Conservation (phyloP, 78 protist genomes). For the Creolimax fragrantissima region DNA sequence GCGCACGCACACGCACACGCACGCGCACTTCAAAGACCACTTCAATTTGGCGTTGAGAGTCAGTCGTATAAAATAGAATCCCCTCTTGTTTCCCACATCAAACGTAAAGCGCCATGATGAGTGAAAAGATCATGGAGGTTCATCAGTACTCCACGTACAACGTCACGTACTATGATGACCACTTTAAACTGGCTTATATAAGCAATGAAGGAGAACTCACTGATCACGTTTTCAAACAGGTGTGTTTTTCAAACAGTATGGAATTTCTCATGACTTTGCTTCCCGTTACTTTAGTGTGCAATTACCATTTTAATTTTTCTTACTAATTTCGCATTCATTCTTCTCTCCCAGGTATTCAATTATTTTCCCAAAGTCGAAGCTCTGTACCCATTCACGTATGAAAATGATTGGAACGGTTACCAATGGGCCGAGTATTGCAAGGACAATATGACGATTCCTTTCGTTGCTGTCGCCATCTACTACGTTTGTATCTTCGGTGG, state of each 20-base stretch:
- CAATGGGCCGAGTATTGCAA: slow-evolving; percentile 4
- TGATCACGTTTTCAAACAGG: not conserved
- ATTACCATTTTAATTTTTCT: not conserved
- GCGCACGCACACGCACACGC: too few species aligned
- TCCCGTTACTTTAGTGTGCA: not conserved
- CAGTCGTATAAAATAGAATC: too few species aligned
- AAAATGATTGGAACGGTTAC: slow-evolving; percentile 13
- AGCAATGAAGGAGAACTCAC: not conserved
- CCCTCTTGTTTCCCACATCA: too few species aligned
- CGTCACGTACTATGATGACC: not conserved
- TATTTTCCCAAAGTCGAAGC: not conserved
- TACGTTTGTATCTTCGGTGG: not conserved
- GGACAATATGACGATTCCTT: not conserved
- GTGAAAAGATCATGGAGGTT: not conserved
- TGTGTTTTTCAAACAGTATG: not conserved
- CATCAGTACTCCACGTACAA: not conserved
- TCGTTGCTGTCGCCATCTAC: not conserved
- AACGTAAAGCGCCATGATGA: not conserved
- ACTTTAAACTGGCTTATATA: not conserved
- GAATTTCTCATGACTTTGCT: not conserved
- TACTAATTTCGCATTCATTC: not conserved
- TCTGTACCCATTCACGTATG: slow-evolving; percentile 12
- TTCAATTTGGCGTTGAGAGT: too few species aligned
- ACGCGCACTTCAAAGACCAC: too few species aligned
- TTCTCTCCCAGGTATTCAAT: not conserved